phyloP scores from a whole-genome alignment of 2,329 filamentous ascomycete genomes.

The Fusarium duplospermum region DNA sequence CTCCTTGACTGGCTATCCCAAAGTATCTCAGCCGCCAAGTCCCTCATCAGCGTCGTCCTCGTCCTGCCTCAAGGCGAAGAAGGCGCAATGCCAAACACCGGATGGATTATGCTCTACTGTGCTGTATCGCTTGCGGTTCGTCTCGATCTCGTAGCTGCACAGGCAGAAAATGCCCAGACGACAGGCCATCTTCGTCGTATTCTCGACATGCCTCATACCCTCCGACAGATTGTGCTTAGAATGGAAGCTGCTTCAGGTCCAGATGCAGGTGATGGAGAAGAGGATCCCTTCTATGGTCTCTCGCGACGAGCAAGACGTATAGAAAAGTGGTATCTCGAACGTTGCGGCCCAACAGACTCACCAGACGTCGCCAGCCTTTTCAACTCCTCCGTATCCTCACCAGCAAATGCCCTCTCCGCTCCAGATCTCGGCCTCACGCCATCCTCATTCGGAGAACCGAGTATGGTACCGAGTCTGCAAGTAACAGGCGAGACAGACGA shows the following conservation, averaged over 20 bases:
- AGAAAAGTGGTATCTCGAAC: constrained; percentile 40
- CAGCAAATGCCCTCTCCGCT: constrained; percentile 4
- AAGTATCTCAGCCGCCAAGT: constrained; percentile 47
- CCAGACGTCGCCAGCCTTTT: constrained; percentile 31
- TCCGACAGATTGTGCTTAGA: constrained; percentile 45
- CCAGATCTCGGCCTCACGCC: constrained; percentile 18
- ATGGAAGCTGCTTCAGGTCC: constrained; percentile 40
- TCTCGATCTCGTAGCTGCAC: constrained; percentile 46
- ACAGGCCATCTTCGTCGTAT: constrained; percentile 46
- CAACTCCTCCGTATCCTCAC: constrained; percentile 28
- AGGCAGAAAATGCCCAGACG: constrained; percentile 38
- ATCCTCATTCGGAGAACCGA: constrained; percentile 13
- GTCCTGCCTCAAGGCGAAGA: constrained; percentile 45
- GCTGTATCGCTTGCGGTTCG: constrained; percentile 45
- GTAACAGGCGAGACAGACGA: constrained; percentile 26
- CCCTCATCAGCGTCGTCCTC: constrained; percentile 44
- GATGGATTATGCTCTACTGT: constrained; percentile 49
- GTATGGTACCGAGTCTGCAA: constrained; percentile 25
- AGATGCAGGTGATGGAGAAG: constrained; percentile 18
- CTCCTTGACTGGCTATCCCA: constrained; percentile 47
- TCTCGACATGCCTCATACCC: constrained; percentile 44
- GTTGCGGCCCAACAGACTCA: constrained; percentile 21
- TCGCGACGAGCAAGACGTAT: constrained; percentile 30
- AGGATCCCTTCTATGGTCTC: constrained; percentile 43
- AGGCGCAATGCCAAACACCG: constrained; percentile 44